phyloP scores from a whole-genome alignment of 2,329 filamentous ascomycete genomes.

The Penicillium decumbens region DNA sequence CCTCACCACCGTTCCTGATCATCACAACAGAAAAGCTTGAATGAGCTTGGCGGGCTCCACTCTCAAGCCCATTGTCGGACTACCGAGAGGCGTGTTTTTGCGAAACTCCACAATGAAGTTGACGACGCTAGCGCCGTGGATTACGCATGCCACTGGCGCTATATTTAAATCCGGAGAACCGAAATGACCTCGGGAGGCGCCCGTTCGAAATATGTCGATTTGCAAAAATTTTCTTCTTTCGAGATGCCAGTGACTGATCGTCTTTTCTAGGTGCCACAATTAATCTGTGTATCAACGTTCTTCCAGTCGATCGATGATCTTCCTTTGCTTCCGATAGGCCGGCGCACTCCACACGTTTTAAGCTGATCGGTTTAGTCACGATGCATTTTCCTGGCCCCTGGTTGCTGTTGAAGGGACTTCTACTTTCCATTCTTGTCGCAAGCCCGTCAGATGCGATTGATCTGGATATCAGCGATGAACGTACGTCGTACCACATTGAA shows the following conservation, averaged over 20 bases:
- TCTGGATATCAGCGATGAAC: slow-evolving; percentile 26
- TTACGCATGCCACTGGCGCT: slow-evolving; percentile 20
- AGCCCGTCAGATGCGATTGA: slow-evolving; percentile 18
- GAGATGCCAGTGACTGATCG: background rate
- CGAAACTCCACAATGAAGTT: slow-evolving; percentile 14
- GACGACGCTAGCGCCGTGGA: slow-evolving; percentile 24
- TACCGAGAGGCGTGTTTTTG: slow-evolving; percentile 1
- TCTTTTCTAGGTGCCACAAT: background rate
- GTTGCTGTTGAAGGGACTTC: background rate
- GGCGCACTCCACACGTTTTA: background rate
- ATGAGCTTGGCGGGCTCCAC: slow-evolving; percentile 15
- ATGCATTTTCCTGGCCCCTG: slow-evolving; percentile 11
- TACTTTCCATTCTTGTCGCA: slow-evolving; percentile 4
- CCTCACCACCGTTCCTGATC: background rate
- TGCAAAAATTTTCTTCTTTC: background rate
- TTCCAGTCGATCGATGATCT: background rate
- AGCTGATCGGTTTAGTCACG: background rate
- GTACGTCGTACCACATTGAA: slow-evolving; percentile 13
- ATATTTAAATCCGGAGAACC: slow-evolving; percentile 11
- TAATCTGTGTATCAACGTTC: background rate
- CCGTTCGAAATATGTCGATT: background rate
- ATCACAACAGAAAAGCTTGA: slow-evolving; percentile 17
- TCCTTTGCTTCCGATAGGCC: background rate
- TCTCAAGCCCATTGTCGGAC: background rate
- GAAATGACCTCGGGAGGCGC: background rate